Percentiles rank a stretch among this genome's conserved stretches.
phyloP scores from a whole-genome alignment of 164 flowering plant species.

The Stephania japonica region DNA sequence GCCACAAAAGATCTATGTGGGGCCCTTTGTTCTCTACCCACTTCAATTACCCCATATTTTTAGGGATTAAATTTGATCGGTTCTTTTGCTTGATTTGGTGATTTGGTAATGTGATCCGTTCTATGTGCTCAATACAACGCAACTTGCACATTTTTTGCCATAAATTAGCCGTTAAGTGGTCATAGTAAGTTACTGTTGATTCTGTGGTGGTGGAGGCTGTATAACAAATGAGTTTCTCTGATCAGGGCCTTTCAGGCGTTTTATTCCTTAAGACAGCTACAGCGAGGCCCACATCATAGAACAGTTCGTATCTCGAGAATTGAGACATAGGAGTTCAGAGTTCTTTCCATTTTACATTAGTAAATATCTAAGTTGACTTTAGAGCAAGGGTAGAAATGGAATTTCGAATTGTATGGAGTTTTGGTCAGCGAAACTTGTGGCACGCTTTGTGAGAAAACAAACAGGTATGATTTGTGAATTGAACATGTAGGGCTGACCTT shows the following conservation, averaged over 20 bases:
- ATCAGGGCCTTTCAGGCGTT: background rate
- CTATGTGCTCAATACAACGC: background rate
- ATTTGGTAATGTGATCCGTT: background rate
- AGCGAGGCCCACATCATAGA: background rate
- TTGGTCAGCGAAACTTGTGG: conserved; percentile 8
- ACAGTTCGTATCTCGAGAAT: background rate
- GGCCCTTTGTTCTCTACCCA: background rate
- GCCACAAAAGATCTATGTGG: background rate
- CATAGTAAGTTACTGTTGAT: background rate
- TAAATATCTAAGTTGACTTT: background rate
- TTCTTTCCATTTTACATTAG: background rate
- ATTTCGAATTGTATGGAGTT: background rate
- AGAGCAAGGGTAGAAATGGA: background rate
- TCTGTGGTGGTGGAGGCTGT: background rate
- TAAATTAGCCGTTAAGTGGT: background rate
- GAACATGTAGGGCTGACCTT: conserved; percentile 1
- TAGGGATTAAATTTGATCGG: background rate
- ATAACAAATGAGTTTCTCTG: background rate
- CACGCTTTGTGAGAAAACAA: conserved; percentile 5
- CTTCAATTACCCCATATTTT: background rate
- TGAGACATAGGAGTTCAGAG: background rate
- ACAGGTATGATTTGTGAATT: background rate
- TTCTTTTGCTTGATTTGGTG: background rate
- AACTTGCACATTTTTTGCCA: background rate
- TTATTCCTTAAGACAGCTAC: background rate